Conservation (phyloP, 192 early-diverging fungal species). For the Coemansia sp. region DNA sequence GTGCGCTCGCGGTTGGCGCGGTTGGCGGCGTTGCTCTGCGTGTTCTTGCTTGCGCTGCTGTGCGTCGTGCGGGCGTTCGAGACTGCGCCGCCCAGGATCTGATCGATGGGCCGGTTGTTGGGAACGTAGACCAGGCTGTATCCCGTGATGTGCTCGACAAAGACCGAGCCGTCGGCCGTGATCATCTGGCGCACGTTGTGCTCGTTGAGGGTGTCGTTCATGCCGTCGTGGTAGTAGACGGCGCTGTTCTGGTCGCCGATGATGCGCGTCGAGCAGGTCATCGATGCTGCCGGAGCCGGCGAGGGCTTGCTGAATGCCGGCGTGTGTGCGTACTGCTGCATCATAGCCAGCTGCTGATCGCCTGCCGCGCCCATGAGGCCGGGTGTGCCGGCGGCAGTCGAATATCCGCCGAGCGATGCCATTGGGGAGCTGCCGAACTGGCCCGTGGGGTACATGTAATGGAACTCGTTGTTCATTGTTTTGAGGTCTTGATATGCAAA, state of each 20-base stretch:
- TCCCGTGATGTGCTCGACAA: conserved; percentile 40
- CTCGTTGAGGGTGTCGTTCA: conserved; percentile 9
- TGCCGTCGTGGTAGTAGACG: conserved; percentile 33
- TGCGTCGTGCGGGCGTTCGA: conserved; percentile 12
- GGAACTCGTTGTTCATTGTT: conserved; percentile 16
- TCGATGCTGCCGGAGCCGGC: conserved; percentile 6
- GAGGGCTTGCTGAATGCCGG: conserved; percentile 8
- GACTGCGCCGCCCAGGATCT: conserved; percentile 20
- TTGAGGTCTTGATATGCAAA: not conserved
- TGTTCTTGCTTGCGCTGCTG: not conserved
- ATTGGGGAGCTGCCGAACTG: conserved; percentile 19
- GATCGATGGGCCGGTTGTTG: conserved; percentile 16
- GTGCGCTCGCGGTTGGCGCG: too few relatives aligned
- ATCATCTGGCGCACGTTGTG: conserved; percentile 34
- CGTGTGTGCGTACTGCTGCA: conserved; percentile 18
- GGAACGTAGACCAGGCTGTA: conserved; percentile 39
- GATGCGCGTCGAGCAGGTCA: conserved; percentile 18
- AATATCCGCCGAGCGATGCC: not conserved
- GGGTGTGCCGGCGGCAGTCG: conserved; percentile 11
- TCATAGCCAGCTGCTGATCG: conserved; percentile 24
- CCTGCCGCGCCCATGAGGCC: conserved; percentile 6
- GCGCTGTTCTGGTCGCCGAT: conserved; percentile 25
- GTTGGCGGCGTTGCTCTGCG: too few relatives aligned
- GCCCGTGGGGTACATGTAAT: conserved; percentile 28
- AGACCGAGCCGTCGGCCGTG: conserved; percentile 32